Conservation (phyloP, 2,329 filamentous ascomycete species). For the Xenosphaeropsis pyriputrescens region DNA sequence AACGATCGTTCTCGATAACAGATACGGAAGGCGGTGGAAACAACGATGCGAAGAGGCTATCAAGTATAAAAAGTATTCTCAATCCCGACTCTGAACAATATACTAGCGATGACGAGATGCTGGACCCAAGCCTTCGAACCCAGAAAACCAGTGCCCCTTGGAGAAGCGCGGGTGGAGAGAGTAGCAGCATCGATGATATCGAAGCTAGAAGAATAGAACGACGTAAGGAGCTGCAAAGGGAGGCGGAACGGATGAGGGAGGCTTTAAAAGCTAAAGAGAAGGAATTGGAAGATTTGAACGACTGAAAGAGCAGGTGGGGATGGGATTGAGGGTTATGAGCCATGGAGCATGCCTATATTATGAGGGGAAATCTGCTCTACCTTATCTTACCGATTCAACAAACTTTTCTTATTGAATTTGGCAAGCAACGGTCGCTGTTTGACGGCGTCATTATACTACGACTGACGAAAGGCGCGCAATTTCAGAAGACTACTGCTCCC, state of each 20-base stretch:
- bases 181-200: slow-evolving; percentile 13
- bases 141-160: background rate
- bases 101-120: slow-evolving; percentile 4
- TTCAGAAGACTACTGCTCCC: too few species aligned
- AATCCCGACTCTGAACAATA: slow-evolving; percentile 31
- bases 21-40: slow-evolving; percentile 33
- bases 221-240: slow-evolving; percentile 50
- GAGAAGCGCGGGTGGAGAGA: background rate
- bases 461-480: too few species aligned
- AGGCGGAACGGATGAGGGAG: slow-evolving; percentile 57
- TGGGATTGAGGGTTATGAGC: background rate
- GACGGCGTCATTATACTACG: too few species aligned
- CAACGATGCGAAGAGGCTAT: slow-evolving; percentile 45
- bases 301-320: background rate
- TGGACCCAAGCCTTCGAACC: slow-evolving; percentile 3
- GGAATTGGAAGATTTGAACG: slow-evolving; percentile 14
- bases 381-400: too few species aligned
- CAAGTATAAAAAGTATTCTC: slow-evolving; percentile 63
- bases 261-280: slow-evolving; percentile 16
- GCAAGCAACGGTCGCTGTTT: too few species aligned
- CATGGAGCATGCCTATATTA: too few species aligned
- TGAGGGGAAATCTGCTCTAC: too few species aligned
- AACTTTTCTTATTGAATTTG: too few species aligned
- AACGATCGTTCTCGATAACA: slow-evolving; percentile 51
- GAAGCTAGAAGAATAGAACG: slow-evolving; percentile 38